These are phyloP conservation scores for Rhododendron molle DNA, from an alignment of 148 eudicot genomes.

Conservation along the genomic window DNA sequence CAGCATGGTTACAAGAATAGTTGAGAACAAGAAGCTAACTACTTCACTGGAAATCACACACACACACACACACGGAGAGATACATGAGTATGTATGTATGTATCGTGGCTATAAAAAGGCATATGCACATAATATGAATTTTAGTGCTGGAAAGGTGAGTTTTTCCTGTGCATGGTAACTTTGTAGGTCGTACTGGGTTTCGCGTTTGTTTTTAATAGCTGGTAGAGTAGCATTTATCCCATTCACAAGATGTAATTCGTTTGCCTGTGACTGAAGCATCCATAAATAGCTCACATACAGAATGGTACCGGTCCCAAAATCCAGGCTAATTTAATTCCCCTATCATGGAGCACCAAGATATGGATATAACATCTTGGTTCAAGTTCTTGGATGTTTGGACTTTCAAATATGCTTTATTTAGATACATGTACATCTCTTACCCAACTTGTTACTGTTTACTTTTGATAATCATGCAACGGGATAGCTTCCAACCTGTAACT, in stretches of 20 bases:
- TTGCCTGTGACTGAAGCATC: not conserved
- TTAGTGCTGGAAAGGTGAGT: not conserved
- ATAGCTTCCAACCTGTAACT: not conserved
- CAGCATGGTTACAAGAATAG: not conserved
- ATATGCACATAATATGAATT: not conserved
- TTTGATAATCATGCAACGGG: not conserved
- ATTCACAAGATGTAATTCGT: not conserved
- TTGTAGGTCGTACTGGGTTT: not conserved
- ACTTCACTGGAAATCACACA: not conserved
- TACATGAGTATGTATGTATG: not conserved
- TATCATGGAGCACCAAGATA: not conserved
- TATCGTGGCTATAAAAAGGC: not conserved
- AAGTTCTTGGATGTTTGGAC: not conserved
- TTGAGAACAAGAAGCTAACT: not conserved
- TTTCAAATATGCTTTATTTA: not conserved
- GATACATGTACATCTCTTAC: not conserved
- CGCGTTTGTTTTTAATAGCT: not conserved
- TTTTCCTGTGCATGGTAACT: not conserved
- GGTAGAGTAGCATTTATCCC: not conserved
- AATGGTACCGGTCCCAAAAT: not conserved
- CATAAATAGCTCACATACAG: not conserved
- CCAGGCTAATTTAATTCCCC: not conserved
- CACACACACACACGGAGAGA: not conserved
- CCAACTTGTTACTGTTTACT: not conserved
- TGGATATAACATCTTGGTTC: not conserved